These are phyloP conservation scores for Nadsonia starkeyi-henricii DNA, from an alignment of 1,139 yeast species.

Conservation along the genomic window DNA sequence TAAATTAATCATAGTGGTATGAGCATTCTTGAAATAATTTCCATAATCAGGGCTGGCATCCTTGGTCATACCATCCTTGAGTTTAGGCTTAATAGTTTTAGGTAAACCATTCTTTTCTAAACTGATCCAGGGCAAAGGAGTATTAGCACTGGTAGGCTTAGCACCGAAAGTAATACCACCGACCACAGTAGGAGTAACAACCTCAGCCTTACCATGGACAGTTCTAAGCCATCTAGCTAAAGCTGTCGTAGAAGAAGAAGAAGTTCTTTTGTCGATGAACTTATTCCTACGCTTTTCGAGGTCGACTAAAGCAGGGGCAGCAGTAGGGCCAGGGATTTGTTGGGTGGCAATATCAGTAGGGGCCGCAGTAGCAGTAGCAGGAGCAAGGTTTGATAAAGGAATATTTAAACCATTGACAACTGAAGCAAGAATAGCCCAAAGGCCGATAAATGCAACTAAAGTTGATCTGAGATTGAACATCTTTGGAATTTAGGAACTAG, in stretches of 20 bases:
- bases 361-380: not conserved
- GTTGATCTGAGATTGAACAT: not conserved
- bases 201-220: slow-evolving; percentile 41
- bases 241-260: slow-evolving; percentile 18
- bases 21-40: slow-evolving; percentile 60
- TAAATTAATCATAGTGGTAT: slow-evolving; percentile 27
- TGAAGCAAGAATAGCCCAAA: not conserved
- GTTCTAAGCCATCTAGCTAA: slow-evolving; percentile 61
- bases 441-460: not conserved
- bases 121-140: slow-evolving; percentile 70
- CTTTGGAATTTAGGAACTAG: not conserved
- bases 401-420: not conserved
- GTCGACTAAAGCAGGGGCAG: not conserved
- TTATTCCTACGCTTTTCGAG: slow-evolving; percentile 1
- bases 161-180: slow-evolving; percentile 72
- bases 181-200: slow-evolving; percentile 69
- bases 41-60: slow-evolving; percentile 59
- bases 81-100: slow-evolving; percentile 58
- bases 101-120: slow-evolving; percentile 69
- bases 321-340: not conserved
- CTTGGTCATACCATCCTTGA: slow-evolving; percentile 55
- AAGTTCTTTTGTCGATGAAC: slow-evolving; percentile 7
- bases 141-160: slow-evolving; percentile 46
- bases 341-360: not conserved
- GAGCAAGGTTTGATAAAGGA: not conserved